A percentile compares a stretch with the other conserved stretches of the same genome.
Evolutionary conservation across 768 basidiomycete genomes (phyloP).

Genomic region (Coprinopsis strossmayeri): DNA sequence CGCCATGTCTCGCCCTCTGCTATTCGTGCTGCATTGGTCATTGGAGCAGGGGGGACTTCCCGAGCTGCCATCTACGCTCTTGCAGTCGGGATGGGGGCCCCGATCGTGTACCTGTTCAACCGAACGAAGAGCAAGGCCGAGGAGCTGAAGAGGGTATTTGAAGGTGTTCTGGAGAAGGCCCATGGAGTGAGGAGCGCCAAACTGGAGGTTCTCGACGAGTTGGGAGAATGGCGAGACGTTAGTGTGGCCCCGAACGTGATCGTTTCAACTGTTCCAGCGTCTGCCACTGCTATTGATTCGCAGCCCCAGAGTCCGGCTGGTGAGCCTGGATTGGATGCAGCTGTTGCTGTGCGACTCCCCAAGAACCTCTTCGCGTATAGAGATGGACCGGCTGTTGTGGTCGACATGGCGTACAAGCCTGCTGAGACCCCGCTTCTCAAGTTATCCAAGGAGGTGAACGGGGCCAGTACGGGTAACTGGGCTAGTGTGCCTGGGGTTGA

Average conservation of each 20-base stretch:
- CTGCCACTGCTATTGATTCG: slow-evolving; percentile 38
- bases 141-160: slow-evolving; percentile 62
- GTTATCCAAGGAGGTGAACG: slow-evolving; percentile 43
- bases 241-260: slow-evolving; percentile 60
- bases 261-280: slow-evolving; percentile 83
- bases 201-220: slow-evolving; percentile 51
- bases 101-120: slow-evolving; percentile 81
- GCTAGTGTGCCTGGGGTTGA: slow-evolving; percentile 70
- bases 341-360: slow-evolving; percentile 45
- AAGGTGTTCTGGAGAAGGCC: slow-evolving; percentile 28
- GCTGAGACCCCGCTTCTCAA: slow-evolving; percentile 73
- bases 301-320: not conserved
- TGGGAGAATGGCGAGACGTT: slow-evolving; percentile 45
- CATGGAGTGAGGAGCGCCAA: not conserved
- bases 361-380: slow-evolving; percentile 47
- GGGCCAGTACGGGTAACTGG: slow-evolving; percentile 52
- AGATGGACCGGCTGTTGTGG: slow-evolving; percentile 52
- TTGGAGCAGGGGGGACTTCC: slow-evolving; percentile 93
- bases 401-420: slow-evolving; percentile 96
- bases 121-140: slow-evolving; percentile 72
- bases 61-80: slow-evolving; percentile 93
- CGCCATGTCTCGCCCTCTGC: slow-evolving; percentile 31
- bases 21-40: slow-evolving; percentile 62
- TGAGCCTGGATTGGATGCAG: slow-evolving; percentile 10
- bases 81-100: slow-evolving; percentile 56